phyloP scores from a whole-genome alignment of 2,329 filamentous ascomycete genomes.

The Chaetomium strumarium region DNA sequence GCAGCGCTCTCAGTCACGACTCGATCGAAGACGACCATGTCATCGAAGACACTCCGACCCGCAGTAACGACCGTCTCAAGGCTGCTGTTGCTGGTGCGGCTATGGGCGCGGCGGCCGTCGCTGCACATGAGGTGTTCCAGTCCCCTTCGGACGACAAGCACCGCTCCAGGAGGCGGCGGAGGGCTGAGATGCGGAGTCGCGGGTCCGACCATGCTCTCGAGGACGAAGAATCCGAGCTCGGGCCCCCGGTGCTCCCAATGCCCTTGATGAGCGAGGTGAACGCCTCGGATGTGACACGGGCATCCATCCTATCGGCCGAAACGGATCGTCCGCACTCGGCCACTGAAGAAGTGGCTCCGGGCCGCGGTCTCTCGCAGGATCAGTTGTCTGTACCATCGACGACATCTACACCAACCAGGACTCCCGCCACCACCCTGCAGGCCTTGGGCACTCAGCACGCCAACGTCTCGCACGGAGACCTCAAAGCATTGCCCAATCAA shows the following conservation, averaged over 20 bases:
- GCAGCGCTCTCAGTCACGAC: constrained; percentile 42
- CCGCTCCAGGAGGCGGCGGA: constrained; percentile 46
- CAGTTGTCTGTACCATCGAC: constrained; percentile 55
- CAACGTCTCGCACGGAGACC: constrained; percentile 55
- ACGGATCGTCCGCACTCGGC: constrained; percentile 68
- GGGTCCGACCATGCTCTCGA: constrained; percentile 41
- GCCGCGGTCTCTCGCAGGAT: constrained; percentile 59
- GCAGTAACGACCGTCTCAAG: constrained; percentile 39
- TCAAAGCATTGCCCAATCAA: constrained; percentile 48
- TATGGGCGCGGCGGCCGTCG: constrained; percentile 32
- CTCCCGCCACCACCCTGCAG: constrained; percentile 48
- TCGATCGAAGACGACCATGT: constrained; percentile 39
- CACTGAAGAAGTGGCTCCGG: constrained; percentile 54
- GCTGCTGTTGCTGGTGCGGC: constrained; percentile 42
- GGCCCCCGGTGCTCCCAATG: constrained; percentile 66
- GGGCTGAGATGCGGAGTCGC: constrained; percentile 46
- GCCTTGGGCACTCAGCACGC: constrained; percentile 63
- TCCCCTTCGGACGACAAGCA: constrained; percentile 47
- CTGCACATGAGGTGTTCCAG: constrained; percentile 27
- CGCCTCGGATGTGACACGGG: constrained; percentile 79
- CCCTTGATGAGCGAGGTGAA: constrained; percentile 82
- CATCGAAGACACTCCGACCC: constrained; percentile 42
- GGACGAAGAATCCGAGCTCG: constrained; percentile 47
- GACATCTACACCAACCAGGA: constrained; percentile 55
- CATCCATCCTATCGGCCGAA: constrained; percentile 77